Conservation (phyloP, 805 yeast genomes). For the Myxozyma udenii region DNA sequence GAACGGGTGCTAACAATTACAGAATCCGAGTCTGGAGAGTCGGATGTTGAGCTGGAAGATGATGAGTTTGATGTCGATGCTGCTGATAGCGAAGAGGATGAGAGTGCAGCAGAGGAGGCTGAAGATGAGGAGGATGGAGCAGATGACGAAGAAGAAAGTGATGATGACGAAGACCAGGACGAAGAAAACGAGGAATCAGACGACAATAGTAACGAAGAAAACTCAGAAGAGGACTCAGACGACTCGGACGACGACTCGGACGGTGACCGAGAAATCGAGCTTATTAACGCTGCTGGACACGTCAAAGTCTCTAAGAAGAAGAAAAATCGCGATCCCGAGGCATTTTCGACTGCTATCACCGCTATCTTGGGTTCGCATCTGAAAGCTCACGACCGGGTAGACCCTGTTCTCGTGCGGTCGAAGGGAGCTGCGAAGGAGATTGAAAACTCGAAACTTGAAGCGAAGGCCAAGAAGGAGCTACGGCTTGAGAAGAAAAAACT, state of each 20-base stretch:
- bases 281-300: constrained; percentile 19
- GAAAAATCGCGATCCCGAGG: constrained; percentile 63
- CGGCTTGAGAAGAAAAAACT: constrained; percentile 66
- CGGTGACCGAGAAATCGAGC: constrained; percentile 36
- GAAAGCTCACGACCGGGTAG: constrained; percentile 83
- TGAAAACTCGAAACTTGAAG: constrained; percentile 77
- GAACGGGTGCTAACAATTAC: constrained; percentile 1
- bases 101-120: neutral
- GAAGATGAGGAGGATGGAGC: constrained; percentile 30
- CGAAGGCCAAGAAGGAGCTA: constrained; percentile 71
- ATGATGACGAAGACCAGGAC: constrained; percentile 25
- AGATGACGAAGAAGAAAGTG: constrained; percentile 29
- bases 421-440: constrained; percentile 61
- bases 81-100: constrained; percentile 12
- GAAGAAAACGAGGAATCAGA: constrained; percentile 29
- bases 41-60: constrained; percentile 24
- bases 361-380: constrained; percentile 81
- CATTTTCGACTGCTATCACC: constrained; percentile 76
- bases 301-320: constrained; percentile 39
- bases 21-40: constrained; percentile 15
- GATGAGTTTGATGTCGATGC: constrained; percentile 27
- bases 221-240: constrained; percentile 29
- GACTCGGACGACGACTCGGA: constrained; percentile 35
- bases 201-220: constrained; percentile 30
- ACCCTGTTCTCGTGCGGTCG: constrained; percentile 81